A percentile compares a stretch with the other conserved stretches of the same genome.
Evolutionary conservation across 2,329 filamentous ascomycete genomes (phyloP).

Genomic region (Colletotrichum sojae): DNA sequence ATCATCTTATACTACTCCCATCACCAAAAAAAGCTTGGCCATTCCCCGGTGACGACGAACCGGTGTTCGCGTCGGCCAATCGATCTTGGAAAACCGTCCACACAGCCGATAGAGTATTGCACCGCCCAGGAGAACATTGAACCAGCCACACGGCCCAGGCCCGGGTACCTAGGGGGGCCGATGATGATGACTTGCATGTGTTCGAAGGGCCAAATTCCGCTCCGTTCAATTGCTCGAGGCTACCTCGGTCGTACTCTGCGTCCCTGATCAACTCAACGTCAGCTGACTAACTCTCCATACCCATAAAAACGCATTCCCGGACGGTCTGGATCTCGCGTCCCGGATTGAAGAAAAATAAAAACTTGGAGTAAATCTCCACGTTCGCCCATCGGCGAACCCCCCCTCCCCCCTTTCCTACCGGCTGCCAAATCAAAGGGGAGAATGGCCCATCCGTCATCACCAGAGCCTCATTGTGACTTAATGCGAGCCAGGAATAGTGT

Average conservation of each 20-base stretch:
- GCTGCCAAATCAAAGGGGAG: background rate
- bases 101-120: no score
- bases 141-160: no score
- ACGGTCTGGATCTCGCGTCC: conserved; percentile 25
- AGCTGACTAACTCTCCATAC: background rate
- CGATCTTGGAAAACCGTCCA: no score
- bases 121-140: no score
- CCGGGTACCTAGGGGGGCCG: no score
- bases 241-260: conserved; percentile 27
- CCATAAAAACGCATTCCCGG: conserved; percentile 7
- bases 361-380: conserved; percentile 9
- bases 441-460: background rate
- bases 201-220: background rate
- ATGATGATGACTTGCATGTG: conserved; percentile 21
- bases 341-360: conserved; percentile 8
- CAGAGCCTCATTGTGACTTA: conserved; percentile 30
- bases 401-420: no score
- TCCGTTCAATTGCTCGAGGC: conserved; percentile 25
- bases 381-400: background rate
- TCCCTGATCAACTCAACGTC: background rate
- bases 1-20: no score
- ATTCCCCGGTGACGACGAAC: background rate
- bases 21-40: background rate
- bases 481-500: conserved; percentile 1
- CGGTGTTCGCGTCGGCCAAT: background rate